Base-by-base conservation (phyloP, 805 yeast species). In the Candida sphagnicola region DNA sequence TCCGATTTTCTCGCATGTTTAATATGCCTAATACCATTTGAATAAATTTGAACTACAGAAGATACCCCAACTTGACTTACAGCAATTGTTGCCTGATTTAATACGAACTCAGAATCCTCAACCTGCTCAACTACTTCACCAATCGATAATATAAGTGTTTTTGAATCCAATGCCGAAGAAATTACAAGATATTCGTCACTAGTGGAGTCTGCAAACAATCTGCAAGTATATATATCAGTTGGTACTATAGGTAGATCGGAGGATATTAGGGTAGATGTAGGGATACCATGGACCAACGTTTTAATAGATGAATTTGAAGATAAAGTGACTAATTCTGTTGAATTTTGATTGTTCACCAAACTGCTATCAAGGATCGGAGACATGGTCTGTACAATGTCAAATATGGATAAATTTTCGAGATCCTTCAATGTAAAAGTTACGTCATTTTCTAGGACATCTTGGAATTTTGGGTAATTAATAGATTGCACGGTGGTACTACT, bases 111-210 rank as follows among this genome's bases (percentile, higher is more conserved):
- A 0, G 90, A 78, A 41, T 80, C 82, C 1, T 75, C 69, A 6
- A 82, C 83, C 49, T 85, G 89, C 41, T 83, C 89, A 2, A 86
- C 86, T 0, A 77, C 78, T 46, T 85, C 95, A 5, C 93, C 95
- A 35, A 87, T 79, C 2, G 84, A 73, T 13, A 93, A 59, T 0
- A 88, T 84, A 40, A 85, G 65, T 0, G 96, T 87, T 3, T 81
- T 74, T 34, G 79, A 81, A 16, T 74, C 57, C 47, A 81, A 75
- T 2, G 57, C 32, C 0, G 71, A 64, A 1, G 91, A 70, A 3
- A 88, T 62, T 2, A 87, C 77, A 42, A 88, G 71, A 47, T 77
- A 83, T 38, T 75, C 74, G 50, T 85, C 90, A 49, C 56, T 70
- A 4, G 49, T 53, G 31, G 82, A 80, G 4, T 57, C 56, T 1